Percentiles rank a stretch among this genome's conserved stretches.
phyloP scores from a whole-genome alignment of 768 basidiomycete genomes.

The Mycena indigotica region DNA sequence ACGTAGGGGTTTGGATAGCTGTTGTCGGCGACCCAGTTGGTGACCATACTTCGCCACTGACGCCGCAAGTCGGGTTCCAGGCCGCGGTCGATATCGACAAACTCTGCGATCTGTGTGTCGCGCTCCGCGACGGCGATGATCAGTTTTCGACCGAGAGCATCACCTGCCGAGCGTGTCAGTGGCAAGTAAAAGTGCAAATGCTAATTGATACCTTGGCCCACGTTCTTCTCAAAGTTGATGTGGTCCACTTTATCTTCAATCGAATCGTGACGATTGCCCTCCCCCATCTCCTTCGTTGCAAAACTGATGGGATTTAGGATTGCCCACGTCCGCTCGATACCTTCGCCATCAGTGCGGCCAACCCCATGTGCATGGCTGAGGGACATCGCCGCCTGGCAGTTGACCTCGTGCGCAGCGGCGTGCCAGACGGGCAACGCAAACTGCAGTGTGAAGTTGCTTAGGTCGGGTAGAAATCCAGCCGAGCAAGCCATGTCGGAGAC shows the following conservation, averaged over 20 bases:
- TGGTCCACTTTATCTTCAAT: conserved; percentile 31
- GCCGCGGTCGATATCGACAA: not conserved
- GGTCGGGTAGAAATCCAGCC: too few species aligned
- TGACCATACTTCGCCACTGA: conserved; percentile 5
- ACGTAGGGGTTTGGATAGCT: conserved; percentile 3
- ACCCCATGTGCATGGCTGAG: conserved; percentile 37
- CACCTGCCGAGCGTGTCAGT: not conserved
- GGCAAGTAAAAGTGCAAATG: not conserved
- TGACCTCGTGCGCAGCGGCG: too few species aligned
- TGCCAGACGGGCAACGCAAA: too few species aligned
- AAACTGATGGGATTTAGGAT: too few species aligned
- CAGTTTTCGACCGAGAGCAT: too few species aligned
- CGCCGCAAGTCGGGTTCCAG: not conserved
- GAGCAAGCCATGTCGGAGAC: too few species aligned
- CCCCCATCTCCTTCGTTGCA: too few species aligned
- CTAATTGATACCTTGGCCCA: conserved; percentile 6
- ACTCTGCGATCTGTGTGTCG: not conserved
- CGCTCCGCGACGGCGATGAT: conserved; percentile 10
- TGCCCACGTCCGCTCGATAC: too few species aligned
- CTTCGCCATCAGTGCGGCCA: conserved; percentile 23
- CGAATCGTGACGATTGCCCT: conserved; percentile 27
- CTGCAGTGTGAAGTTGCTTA: too few species aligned
- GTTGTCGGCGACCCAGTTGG: conserved; percentile 1
- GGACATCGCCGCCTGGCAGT: conserved; percentile 19
- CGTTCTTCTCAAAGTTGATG: too few species aligned